Conservation (phyloP, 2,329 filamentous ascomycete species). For the Exophiala alcalophila region DNA sequence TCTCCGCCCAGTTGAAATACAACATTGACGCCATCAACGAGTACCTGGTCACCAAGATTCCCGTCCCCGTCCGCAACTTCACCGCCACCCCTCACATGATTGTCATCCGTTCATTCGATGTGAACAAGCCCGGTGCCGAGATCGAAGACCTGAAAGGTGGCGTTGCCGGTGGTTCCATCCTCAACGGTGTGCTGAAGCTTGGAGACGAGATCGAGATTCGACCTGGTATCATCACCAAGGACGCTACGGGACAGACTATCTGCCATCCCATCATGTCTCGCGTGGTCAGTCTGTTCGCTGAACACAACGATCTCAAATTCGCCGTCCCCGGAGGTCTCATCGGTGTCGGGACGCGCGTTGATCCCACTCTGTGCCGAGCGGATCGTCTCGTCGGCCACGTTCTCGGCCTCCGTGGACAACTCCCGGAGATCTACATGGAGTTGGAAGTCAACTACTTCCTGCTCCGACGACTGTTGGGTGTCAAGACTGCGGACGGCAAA, state of each 20-base stretch:
- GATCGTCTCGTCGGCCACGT: slow-evolving; percentile 99
- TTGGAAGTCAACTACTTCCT: slow-evolving; percentile 99
- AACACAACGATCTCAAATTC: slow-evolving; percentile 98
- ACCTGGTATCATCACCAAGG: slow-evolving; percentile 95
- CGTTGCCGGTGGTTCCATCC: slow-evolving; percentile 94
- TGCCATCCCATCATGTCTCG: slow-evolving; percentile 97
- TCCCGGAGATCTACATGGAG: slow-evolving; percentile 96
- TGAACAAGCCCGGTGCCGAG: slow-evolving; percentile 99
- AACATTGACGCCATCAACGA: slow-evolving; percentile 99
- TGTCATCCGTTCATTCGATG: slow-evolving; percentile 97
- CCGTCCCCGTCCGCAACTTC: slow-evolving; percentile 88
- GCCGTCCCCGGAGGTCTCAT: slow-evolving; percentile 96
- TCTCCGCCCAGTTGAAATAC: slow-evolving; percentile 97
- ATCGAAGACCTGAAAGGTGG: slow-evolving; percentile 98
- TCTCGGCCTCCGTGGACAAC: slow-evolving; percentile 84
- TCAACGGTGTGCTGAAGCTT: slow-evolving; percentile 94
- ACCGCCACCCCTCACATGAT: slow-evolving; percentile 94
- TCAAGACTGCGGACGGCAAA: slow-evolving; percentile 97
- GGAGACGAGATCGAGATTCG: slow-evolving; percentile 98
- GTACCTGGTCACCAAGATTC: slow-evolving; percentile 91
- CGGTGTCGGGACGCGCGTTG: slow-evolving; percentile 95
- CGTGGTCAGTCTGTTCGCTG: slow-evolving; percentile 91
- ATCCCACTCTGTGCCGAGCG: slow-evolving; percentile 95
- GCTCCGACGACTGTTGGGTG: slow-evolving; percentile 87
- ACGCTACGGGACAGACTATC: slow-evolving; percentile 88